A percentile compares a stretch with the other conserved stretches of the same genome.
Evolutionary conservation across 495 filamentous ascomycete species (phyloP).

Genomic region (Cercophora sp.): DNA sequence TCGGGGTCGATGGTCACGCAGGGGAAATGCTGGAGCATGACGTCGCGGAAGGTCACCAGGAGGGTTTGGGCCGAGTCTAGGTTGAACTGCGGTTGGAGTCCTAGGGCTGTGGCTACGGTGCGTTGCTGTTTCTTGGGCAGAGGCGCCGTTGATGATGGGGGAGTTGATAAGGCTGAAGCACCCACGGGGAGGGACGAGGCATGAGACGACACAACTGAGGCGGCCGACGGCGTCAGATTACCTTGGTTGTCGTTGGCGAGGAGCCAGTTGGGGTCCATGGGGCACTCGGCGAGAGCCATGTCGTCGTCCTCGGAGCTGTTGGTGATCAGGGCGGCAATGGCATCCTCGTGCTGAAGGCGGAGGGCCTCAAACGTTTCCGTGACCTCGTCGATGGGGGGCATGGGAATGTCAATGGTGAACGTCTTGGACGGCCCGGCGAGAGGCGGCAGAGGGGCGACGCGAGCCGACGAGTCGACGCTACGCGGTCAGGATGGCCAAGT

Average conservation of each 20-base stretch:
- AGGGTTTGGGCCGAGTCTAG: constrained; percentile 40
- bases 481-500: too few relatives aligned
- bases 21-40: constrained; percentile 39
- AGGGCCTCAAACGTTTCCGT: constrained; percentile 33
- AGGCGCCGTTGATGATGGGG: constrained; percentile 17
- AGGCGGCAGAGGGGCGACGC: constrained; percentile 6
- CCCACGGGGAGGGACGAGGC: constrained; percentile 29
- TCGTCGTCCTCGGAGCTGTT: constrained; percentile 17
- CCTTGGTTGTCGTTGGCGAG: not conserved
- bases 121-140: not conserved
- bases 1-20: constrained; percentile 32
- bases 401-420: constrained; percentile 48
- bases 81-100: constrained; percentile 46
- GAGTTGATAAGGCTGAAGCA: constrained; percentile 29
- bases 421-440: constrained; percentile 43
- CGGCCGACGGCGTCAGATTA: constrained; percentile 4
- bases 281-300: not conserved
- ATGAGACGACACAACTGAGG: constrained; percentile 18
- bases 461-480: not conserved
- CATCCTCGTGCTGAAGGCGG: constrained; percentile 32
- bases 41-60: constrained; percentile 20
- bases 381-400: constrained; percentile 31
- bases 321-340: constrained; percentile 31
- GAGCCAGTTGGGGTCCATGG: constrained; percentile 6
- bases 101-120: constrained; percentile 22